Conservation (phyloP, 2,329 filamentous ascomycete species). For the Apiospora marii region DNA sequence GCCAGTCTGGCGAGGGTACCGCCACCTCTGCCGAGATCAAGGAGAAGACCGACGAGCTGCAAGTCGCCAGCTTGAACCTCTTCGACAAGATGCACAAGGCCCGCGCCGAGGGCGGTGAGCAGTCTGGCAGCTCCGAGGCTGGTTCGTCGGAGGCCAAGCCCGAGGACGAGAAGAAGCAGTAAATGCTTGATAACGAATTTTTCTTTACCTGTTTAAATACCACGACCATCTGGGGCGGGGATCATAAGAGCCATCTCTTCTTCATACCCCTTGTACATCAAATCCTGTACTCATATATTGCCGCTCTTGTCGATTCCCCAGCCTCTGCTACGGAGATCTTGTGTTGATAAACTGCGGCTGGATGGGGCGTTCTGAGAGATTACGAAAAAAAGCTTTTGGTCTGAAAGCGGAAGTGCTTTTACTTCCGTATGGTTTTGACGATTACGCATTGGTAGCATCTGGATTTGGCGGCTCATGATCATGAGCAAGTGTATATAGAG, state of each 20-base stretch:
- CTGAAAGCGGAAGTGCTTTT: constrained; percentile 37
- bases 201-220: constrained; percentile 34
- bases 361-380: constrained; percentile 45
- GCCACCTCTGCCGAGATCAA: constrained; percentile 93
- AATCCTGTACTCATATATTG: constrained; percentile 58
- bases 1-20: constrained; percentile 87
- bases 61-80: constrained; percentile 92
- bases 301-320: constrained; percentile 43
- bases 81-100: constrained; percentile 99
- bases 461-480: constrained; percentile 48
- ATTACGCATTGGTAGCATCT: constrained; percentile 52
- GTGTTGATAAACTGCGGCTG: constrained; percentile 45
- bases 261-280: constrained; percentile 51
- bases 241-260: constrained; percentile 32
- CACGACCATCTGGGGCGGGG: constrained; percentile 39
- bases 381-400: constrained; percentile 38
- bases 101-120: constrained; percentile 70
- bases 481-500: constrained; percentile 54
- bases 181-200: constrained; percentile 27
- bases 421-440: constrained; percentile 48
- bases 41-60: constrained; percentile 98
- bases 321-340: constrained; percentile 40
- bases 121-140: constrained; percentile 57
- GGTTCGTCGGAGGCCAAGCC: constrained; percentile 49
- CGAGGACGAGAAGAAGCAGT: constrained; percentile 74